phyloP scores from a whole-genome alignment of 1,139 yeast genomes.

The Tardiomyces depauwii region DNA sequence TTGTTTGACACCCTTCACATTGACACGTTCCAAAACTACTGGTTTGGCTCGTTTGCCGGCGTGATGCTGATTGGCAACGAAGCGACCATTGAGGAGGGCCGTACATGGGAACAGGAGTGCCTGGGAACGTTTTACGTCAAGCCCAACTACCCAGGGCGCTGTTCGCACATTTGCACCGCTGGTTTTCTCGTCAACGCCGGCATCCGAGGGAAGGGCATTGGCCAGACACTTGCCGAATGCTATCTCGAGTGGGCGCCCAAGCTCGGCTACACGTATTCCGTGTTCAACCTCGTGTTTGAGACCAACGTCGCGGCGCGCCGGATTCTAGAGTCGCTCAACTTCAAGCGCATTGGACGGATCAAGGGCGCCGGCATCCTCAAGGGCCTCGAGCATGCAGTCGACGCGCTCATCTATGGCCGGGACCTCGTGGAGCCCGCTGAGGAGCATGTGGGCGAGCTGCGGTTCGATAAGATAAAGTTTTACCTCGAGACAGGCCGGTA shows the following conservation, averaged over 20 bases:
- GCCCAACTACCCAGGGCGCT: constrained; percentile 87
- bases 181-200: constrained; percentile 86
- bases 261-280: constrained; percentile 73
- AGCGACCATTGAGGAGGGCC: constrained; percentile 23
- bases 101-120: constrained; percentile 86
- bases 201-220: constrained; percentile 87
- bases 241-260: constrained; percentile 85
- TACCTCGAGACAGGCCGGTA: constrained; percentile 79
- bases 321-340: constrained; percentile 70
- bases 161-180: constrained; percentile 88
- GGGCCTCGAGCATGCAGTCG: constrained; percentile 75
- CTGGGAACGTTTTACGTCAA: constrained; percentile 74
- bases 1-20: constrained; percentile 66
- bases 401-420: constrained; percentile 64
- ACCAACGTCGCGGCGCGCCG: constrained; percentile 73
- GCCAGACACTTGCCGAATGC: constrained; percentile 72
- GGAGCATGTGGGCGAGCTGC: constrained; percentile 44
- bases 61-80: constrained; percentile 61
- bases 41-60: constrained; percentile 81
- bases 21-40: constrained; percentile 64
- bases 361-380: constrained; percentile 80
- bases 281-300: constrained; percentile 81
- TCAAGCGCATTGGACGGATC: constrained; percentile 65
- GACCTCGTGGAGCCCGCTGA: constrained; percentile 26
- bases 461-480: constrained; percentile 69